Evolutionary conservation across 2,329 filamentous ascomycete species (phyloP), one percentile per base, ranked within the genome.

Genomic region (Colletotrichum aenigma): DNA sequence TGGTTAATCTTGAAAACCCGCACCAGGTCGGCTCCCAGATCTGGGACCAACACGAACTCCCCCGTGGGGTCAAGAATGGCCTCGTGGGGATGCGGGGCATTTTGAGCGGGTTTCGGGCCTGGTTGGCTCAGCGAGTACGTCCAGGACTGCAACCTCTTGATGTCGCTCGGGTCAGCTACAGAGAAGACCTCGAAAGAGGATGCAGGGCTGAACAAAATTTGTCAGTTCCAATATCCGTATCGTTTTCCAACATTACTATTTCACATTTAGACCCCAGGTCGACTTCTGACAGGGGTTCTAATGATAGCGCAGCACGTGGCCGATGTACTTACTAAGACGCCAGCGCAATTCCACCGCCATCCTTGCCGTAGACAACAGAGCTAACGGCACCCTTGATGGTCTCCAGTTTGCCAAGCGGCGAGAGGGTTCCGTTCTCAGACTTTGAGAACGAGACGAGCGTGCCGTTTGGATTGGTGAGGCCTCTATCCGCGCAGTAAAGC

Each of bases 51-150:
- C 7, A 77, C 65, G 55, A 66, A 77, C 68, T 75, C 24, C 34
- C 72, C 73, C 75, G 56, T 77, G 68, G 75, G 75, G 72, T 77
- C 75, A n/a, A 77, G 36, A 32, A 77, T 72, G 60, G 74, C 68
- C 26, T 77, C 72, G 69, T 77, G 75, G 66, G 62, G 72, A 36
- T 75, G 43, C 48, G 75, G 77, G n/a, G 70, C 77, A n/a, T 43
- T 72, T 9, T 76, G 77, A 4, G 70, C 67, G 15, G 71, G 66
- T 60, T 71, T 71, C 1, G 93, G 93, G 0, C 86, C 85, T 5
- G 85, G 83, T 18, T 82, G 78, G 12, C 78, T 76, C 74, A 88
- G 80, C 67, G 81, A 81, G 80, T 85, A 90, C 2, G 82, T 83
- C 71, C 66, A 74, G 18, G 71, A 74, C 48, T 74, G 71, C 67